phyloP scores from a whole-genome alignment of 768 basidiomycete genomes.

The Lentinula edodes region DNA sequence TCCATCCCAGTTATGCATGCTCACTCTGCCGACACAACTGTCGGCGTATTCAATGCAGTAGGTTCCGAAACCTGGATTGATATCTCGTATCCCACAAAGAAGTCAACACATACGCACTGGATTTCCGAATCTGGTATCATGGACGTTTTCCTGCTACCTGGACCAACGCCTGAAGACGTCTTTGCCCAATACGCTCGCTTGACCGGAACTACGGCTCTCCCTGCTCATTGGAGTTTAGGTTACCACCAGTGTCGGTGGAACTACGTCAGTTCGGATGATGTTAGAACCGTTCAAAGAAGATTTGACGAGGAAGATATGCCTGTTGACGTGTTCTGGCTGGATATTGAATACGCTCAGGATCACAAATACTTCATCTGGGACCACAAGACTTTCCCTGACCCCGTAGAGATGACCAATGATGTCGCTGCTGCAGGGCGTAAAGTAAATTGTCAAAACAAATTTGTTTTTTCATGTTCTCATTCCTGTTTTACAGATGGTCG shows the following conservation, averaged over 20 bases:
- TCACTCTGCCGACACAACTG: constrained; percentile 80
- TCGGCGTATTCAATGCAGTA: constrained; percentile 83
- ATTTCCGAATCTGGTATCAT: constrained; percentile 96
- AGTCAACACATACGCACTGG: constrained; percentile 89
- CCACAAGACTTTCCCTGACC: constrained; percentile 86
- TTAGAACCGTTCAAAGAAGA: constrained; percentile 74
- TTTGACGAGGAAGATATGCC: constrained; percentile 96
- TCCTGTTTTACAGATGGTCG: constrained; percentile 70
- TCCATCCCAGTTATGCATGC: constrained; percentile 92
- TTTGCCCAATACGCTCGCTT: constrained; percentile 82
- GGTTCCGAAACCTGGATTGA: constrained; percentile 96
- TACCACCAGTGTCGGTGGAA: constrained; percentile 99
- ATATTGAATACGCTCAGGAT: constrained; percentile 91
- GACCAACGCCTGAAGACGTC: constrained; percentile 76
- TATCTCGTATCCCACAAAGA: constrained; percentile 60
- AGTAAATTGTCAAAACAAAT: constrained; percentile 33
- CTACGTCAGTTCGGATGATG: constrained; percentile 85
- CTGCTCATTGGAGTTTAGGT: constrained; percentile 84
- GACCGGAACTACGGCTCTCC: constrained; percentile 85
- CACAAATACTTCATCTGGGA: constrained; percentile 99
- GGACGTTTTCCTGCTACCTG: constrained; percentile 90
- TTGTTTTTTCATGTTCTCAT: constrained; percentile 5
- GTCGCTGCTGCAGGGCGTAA: constrained; percentile 83
- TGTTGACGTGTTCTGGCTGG: constrained; percentile 94
- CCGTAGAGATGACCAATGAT: constrained; percentile 87